Conservation (phyloP, 352 stramenopile species). For the Blastocystis sp. region DNA sequence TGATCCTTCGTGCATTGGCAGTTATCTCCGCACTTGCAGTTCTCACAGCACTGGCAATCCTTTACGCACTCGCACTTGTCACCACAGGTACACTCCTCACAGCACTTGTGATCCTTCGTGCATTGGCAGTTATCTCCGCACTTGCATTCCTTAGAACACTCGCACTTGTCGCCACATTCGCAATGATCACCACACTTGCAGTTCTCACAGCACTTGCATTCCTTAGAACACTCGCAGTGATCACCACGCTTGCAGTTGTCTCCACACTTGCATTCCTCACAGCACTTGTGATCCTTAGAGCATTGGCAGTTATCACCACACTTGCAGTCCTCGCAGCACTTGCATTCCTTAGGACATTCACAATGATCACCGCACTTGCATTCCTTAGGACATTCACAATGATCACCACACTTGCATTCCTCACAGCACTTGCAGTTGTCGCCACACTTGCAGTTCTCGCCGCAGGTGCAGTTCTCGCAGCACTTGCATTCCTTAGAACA, state of each 20-base stretch:
- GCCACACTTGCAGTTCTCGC: background rate
- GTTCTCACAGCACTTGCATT: slow-evolving; percentile 2
- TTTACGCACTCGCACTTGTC: background rate
- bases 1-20: background rate
- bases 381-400: background rate
- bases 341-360: background rate
- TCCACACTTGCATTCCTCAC: slow-evolving; percentile 1
- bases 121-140: background rate
- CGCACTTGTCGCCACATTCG: background rate
- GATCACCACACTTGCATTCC: background rate
- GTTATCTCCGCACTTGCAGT: background rate
- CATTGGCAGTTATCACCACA: background rate
- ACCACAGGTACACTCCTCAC: background rate
- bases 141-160: slow-evolving; percentile 13
- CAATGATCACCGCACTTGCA: background rate
- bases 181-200: slow-evolving; percentile 21
- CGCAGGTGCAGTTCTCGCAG: background rate
- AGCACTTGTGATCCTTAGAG: background rate
- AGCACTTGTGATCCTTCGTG: too few relatives aligned
- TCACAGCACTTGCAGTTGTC: background rate
- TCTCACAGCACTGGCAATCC: background rate
- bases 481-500: background rate
- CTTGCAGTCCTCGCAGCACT: slow-evolving; percentile 12
- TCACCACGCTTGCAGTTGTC: background rate
- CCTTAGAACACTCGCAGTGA: background rate